Evolutionary conservation across 2,329 filamentous ascomycete species (phyloP).

Genomic region (Calonectria multiphialidica): DNA sequence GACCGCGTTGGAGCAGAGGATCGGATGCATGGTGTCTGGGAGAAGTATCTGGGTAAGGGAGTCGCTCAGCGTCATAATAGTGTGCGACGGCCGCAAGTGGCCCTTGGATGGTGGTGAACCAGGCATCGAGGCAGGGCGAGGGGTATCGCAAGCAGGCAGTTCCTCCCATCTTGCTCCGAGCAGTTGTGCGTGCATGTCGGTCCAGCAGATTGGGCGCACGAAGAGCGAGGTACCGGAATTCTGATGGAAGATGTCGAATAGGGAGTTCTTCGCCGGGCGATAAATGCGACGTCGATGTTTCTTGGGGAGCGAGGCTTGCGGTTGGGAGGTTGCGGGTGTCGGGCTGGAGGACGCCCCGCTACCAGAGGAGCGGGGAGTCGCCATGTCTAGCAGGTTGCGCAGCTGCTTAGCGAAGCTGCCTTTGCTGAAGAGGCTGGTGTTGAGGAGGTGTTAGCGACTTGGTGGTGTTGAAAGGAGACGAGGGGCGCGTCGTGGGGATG

Average conservation of each 20-base stretch:
- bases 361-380: conserved; percentile 33
- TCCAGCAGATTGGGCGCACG: conserved; percentile 67
- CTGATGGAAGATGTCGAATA: conserved; percentile 65
- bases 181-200: conserved; percentile 61
- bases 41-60: conserved; percentile 59
- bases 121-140: conserved; percentile 50
- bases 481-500: conserved; percentile 11
- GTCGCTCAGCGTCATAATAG: conserved; percentile 56
- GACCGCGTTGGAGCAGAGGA: conserved; percentile 55
- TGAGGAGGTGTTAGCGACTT: conserved; percentile 27
- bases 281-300: conserved; percentile 48
- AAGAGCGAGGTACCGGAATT: conserved; percentile 62
- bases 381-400: conserved; percentile 46
- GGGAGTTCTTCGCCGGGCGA: conserved; percentile 60
- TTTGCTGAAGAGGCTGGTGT: conserved; percentile 40
- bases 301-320: conserved; percentile 33
- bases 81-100: conserved; percentile 54
- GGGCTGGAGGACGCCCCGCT: conserved; percentile 31
- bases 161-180: conserved; percentile 61
- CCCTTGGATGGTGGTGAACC: conserved; percentile 51
- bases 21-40: conserved; percentile 46
- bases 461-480: conserved; percentile 10
- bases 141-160: conserved; percentile 55
- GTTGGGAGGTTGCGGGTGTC: conserved; percentile 43
- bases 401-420: conserved; percentile 45